Evolutionary conservation across 768 basidiomycete species (phyloP), one percentile per base, ranked within the genome.

Genomic region (Boletus rufocinnamomeus): DNA sequence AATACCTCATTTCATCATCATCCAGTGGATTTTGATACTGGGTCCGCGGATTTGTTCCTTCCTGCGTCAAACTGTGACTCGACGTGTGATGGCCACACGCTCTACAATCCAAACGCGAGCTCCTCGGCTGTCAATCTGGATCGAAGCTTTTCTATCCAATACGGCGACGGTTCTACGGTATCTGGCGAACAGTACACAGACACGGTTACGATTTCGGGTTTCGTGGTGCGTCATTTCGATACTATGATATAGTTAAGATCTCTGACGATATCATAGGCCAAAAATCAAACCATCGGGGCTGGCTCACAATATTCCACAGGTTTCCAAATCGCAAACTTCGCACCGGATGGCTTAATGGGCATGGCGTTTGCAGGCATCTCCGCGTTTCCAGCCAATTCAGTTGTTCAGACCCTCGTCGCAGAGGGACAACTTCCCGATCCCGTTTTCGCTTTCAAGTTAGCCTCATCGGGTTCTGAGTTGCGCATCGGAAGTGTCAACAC

Each of bases 361-460:
- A 77, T 82, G 80, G 78, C 68, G 0, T 82, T 79, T 69, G 54
- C 66, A 14, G 49, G 68, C 21, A 65, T 82, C 30, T 77, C 80
- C 3, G 62, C 44, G 3, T 79, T 73, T 59, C 56, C 57, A 21
- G 66, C 71, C 5, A 66, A 64, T 48, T 75, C 81, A 0, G 66
- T 81, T 25, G 72, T 81, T 58, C 76, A 82, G 50, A 78, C 76
- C 8, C 75, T 84, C 21, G 58, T 81, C 23, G 58, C 67, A 14
- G 74, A 82, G 53, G 71, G 68, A 17, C 57, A 66, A 44, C 66
- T 76, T 2, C 59, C 75, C 8, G 65, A 72, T 23, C 61, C 73
- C 30, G 60, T 71, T 50, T 77, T 78, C 52, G 73, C 75, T 25
- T 73, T 81, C 65, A 76, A 77, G 51, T 64, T 82, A 32, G 71